Conservation (phyloP, 345 rosid genomes). For the Odontarrhena argentea region DNA sequence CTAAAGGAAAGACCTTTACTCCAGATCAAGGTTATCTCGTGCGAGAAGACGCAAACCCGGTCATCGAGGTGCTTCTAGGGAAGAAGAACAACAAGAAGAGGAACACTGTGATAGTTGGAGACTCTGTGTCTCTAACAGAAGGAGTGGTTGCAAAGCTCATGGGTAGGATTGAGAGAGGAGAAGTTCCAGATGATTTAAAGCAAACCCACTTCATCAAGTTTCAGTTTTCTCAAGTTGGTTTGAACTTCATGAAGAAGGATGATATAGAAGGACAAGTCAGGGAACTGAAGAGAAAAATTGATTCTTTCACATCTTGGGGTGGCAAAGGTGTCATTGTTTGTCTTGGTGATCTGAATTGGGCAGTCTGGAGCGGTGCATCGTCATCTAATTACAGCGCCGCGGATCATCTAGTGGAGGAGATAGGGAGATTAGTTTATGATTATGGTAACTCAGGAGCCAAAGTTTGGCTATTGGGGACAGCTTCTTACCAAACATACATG, state of each 20-base stretch:
- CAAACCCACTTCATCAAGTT: conserved; percentile 63
- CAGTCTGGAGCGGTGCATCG: conserved; percentile 41
- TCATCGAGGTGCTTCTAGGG: conserved; percentile 63
- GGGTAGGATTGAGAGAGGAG: conserved; percentile 67
- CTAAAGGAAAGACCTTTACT: conserved; percentile 47
- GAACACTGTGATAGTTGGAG: conserved; percentile 79
- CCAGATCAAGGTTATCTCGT: conserved; percentile 43
- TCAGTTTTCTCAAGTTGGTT: conserved; percentile 62
- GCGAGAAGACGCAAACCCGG: conserved; percentile 68
- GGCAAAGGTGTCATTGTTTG: conserved; percentile 71
- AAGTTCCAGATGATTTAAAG: conserved; percentile 69
- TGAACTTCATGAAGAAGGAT: conserved; percentile 68
- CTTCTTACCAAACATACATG: conserved; percentile 78
- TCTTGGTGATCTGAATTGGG: conserved; percentile 81
- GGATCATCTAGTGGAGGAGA: conserved; percentile 68
- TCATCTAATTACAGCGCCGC: conserved; percentile 49
- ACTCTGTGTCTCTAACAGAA: conserved; percentile 57
- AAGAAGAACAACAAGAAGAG: conserved; percentile 54
- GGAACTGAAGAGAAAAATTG: conserved; percentile 65
- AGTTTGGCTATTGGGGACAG: conserved; percentile 76
- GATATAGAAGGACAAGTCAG: conserved; percentile 59
- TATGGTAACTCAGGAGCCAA: conserved; percentile 44
- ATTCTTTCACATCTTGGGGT: conserved; percentile 45
- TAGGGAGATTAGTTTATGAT: conserved; percentile 57
- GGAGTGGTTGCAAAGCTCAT: conserved; percentile 59